phyloP scores from a whole-genome alignment of 768 basidiomycete species.

The Amanita subjunquillea region DNA sequence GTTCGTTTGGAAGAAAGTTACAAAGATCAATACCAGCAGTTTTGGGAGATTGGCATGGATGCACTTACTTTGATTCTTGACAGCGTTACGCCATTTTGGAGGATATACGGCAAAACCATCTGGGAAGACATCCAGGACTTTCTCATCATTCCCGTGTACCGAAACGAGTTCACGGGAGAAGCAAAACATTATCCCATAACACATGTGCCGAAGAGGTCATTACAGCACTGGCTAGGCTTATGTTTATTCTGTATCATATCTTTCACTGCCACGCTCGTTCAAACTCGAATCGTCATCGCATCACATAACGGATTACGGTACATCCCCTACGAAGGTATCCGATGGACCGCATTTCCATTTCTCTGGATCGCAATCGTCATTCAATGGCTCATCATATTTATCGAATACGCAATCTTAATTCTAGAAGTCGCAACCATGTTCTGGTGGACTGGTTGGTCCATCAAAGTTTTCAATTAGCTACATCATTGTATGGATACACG shows the following conservation, averaged over 20 bases:
- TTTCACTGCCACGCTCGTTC: conserved; percentile 40
- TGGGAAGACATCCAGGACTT: conserved; percentile 74
- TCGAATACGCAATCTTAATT: conserved; percentile 47
- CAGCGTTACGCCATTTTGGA: conserved; percentile 71
- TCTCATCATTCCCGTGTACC: conserved; percentile 72
- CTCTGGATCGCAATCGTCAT: conserved; percentile 56
- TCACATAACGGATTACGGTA: conserved; percentile 48
- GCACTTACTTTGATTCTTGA: conserved; percentile 67
- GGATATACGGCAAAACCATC: conserved; percentile 73
- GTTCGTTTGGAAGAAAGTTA: conserved; percentile 70
- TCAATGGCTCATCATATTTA: conserved; percentile 56
- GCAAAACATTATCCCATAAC: conserved; percentile 53
- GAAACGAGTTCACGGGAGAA: conserved; percentile 79
- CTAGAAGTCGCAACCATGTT: conserved; percentile 46
- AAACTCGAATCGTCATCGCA: conserved; percentile 46
- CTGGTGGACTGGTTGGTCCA: conserved; percentile 74
- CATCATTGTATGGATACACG: conserved; percentile 4
- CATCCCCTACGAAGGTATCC: conserved; percentile 50
- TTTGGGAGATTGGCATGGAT: conserved; percentile 78
- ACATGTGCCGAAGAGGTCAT: conserved; percentile 48
- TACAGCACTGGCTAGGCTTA: conserved; percentile 61
- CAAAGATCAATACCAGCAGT: conserved; percentile 67
- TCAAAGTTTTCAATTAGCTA: conserved; percentile 34
- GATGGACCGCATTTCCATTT: conserved; percentile 53
- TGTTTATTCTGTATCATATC: conserved; percentile 38